Base-by-base conservation (phyloP, 352 stramenopile species). In the Phytophthora fragariae region DNA sequence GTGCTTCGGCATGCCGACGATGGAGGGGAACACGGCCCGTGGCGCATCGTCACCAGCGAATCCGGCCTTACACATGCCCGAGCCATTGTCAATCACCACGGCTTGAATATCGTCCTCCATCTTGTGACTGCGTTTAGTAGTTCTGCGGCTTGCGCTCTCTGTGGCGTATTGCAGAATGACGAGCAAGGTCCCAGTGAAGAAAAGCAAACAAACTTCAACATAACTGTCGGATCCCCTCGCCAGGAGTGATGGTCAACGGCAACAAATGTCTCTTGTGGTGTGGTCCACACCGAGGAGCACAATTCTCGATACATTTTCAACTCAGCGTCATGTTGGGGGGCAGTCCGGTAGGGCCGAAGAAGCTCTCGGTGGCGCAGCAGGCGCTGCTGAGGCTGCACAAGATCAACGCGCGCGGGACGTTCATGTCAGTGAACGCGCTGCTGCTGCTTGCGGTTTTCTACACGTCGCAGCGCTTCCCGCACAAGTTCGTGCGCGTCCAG, bases 1-100 rank as follows among this genome's bases (percentile, higher is more conserved):
- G 84, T 99, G 96, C 85, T 99, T 99, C 96, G 92, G 77, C 88
- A 97, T 70, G 24, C 59, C 85, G 2, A 92, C 84, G 49, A 93
- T 91, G 27, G 81, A 90, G 1, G 84, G 85, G 73, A 92, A 93
- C 49, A 92, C 86, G 50, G 86, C 84, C 29, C 86, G 82, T 15
- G 87, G 87, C 29, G 85, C 81, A 68, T 94, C 87, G 58, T 94
- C 87, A 17, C 87, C 87, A 15, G 85, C 82, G 67, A 92, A 92
- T 63, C 86, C 86, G 64, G 84, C 86, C 65, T 93, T 88, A 63
- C 78, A 88, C 80, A 88, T 85, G n/a, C 81, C 80, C 39, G 79
- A 86, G 37, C 81, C 81, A 52, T 86, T 86, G 67, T 88, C 81
- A 19, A 86, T 70, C 24, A 87, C 80, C 24, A 86, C 35, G 47